These are phyloP conservation scores for Trametes punicea DNA, from an alignment of 768 basidiomycete species.

Conservation along the genomic window DNA sequence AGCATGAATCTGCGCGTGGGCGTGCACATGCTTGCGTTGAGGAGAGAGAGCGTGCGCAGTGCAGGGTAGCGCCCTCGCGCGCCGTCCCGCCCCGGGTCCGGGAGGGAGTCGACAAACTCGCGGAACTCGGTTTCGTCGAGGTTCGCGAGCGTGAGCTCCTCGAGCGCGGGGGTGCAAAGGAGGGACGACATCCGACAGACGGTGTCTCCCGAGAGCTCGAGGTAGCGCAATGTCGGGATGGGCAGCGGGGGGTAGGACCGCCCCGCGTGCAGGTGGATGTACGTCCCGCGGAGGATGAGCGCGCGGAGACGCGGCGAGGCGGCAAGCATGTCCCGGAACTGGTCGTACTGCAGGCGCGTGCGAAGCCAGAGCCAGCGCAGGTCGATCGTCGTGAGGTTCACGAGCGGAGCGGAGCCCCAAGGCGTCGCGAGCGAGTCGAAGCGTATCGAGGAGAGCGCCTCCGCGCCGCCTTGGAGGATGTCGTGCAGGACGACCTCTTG, in stretches of 20 bases:
- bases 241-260: slow-evolving; percentile 14
- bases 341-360: slow-evolving; percentile 20
- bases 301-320: slow-evolving; percentile 20
- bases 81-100: not conserved
- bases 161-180: slow-evolving; percentile 21
- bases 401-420: slow-evolving; percentile 17
- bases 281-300: slow-evolving; percentile 25
- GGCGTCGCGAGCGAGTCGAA: slow-evolving; percentile 24
- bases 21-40: slow-evolving; percentile 23
- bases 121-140: slow-evolving; percentile 29
- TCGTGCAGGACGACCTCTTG: slow-evolving; percentile 20
- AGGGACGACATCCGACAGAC: slow-evolving; percentile 25
- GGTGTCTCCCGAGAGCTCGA: slow-evolving; percentile 27
- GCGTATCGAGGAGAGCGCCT: slow-evolving; percentile 20
- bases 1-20: slow-evolving; percentile 21
- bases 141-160: slow-evolving; percentile 26
- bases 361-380: slow-evolving; percentile 27
- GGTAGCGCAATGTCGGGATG: slow-evolving; percentile 23
- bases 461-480: slow-evolving; percentile 23
- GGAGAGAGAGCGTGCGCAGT: slow-evolving; percentile 20
- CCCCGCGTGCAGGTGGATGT: slow-evolving; percentile 22
- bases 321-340: slow-evolving; percentile 23
- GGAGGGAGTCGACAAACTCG: slow-evolving; percentile 24
- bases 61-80: slow-evolving; percentile 19
- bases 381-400: slow-evolving; percentile 21